A percentile compares a stretch with the other conserved stretches of the same genome.
Conservation (phyloP, 1,284 basidiomycete genomes). For the Porphyrellus sp. region DNA sequence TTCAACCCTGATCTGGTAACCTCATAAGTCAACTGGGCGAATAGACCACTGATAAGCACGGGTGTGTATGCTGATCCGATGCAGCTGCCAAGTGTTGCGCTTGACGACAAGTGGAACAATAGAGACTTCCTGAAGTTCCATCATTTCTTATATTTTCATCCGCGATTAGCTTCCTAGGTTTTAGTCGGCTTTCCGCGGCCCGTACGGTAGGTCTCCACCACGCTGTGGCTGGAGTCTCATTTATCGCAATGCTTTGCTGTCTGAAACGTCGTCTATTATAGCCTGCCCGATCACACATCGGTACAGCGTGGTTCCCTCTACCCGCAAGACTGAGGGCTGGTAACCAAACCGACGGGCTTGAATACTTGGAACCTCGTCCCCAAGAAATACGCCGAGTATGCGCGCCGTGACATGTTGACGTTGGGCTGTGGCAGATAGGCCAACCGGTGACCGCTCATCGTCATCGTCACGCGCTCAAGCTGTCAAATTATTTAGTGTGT, state of each 20-base stretch:
- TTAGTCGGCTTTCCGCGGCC: constrained; percentile 31
- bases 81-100: constrained; percentile 7
- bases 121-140: neutral
- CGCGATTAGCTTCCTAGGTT: constrained; percentile 12
- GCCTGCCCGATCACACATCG: constrained; percentile 10
- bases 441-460: no score
- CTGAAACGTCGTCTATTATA: constrained; percentile 15
- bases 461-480: no score
- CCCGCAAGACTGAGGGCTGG: neutral
- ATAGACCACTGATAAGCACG: no score
- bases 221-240: neutral
- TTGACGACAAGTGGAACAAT: constrained; percentile 8
- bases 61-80: constrained; percentile 6
- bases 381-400: neutral
- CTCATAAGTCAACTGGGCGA: neutral
- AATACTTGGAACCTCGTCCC: constrained; percentile 2
- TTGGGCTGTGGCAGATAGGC: neutral
- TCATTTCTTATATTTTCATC: constrained; percentile 17
- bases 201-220: constrained; percentile 4
- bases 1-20: constrained; percentile 8
- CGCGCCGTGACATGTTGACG: neutral
- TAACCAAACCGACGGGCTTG: constrained; percentile 6
- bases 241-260: constrained; percentile 3
- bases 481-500: neutral
- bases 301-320: neutral